phyloP scores from a whole-genome alignment of 78 protist genomes.

The Pigoraptor vietnamica region DNA sequence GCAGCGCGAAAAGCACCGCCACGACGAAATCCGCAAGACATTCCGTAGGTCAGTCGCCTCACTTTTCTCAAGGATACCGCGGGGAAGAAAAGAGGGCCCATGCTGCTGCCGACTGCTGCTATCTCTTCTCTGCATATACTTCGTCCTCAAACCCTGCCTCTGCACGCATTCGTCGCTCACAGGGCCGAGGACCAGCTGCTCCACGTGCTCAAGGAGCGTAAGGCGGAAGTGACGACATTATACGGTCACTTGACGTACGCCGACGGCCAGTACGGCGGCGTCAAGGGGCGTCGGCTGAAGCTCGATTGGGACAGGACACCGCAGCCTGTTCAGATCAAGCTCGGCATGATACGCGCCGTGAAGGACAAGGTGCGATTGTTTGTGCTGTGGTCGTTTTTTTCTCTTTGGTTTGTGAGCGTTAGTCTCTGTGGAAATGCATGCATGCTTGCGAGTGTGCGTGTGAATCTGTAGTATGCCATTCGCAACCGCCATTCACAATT shows the following conservation, averaged over 20 bases:
- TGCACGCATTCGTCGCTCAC: too few species aligned
- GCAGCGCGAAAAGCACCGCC: background rate
- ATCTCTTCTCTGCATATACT: too few species aligned
- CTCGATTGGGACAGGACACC: conserved; percentile 7
- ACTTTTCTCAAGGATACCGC: too few species aligned
- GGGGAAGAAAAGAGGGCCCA: too few species aligned
- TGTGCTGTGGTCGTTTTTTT: background rate
- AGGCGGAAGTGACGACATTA: background rate
- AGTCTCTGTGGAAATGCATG: background rate
- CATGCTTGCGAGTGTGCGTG: too few species aligned
- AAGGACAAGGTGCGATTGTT: conserved; percentile 15
- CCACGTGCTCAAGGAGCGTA: background rate
- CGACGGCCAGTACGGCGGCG: background rate
- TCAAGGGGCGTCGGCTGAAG: background rate
- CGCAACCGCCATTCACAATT: too few species aligned
- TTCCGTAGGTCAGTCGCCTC: too few species aligned
- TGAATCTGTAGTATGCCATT: too few species aligned
- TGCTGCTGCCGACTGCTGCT: too few species aligned
- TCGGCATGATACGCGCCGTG: background rate
- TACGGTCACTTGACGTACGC: background rate
- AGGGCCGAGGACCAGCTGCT: background rate
- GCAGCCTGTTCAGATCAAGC: conserved; percentile 26
- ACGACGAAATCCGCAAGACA: background rate
- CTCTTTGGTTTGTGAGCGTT: background rate
- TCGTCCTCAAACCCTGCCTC: too few species aligned